Base-by-base conservation (phyloP, 345 rosid species). In the Hypericum perforatum region DNA sequence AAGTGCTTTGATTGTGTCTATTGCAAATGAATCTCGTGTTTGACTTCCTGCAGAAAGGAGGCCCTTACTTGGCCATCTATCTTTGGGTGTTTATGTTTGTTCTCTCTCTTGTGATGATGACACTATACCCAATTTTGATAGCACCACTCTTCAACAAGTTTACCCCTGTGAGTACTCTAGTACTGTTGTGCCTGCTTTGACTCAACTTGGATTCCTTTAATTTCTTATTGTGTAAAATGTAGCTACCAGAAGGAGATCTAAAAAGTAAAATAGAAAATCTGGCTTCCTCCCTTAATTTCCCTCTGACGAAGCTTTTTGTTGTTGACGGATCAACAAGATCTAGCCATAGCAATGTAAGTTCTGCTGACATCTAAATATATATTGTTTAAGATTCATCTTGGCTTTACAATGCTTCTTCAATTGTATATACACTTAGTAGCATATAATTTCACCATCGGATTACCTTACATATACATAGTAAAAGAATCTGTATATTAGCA, bases 261-360 rank as follows among this genome's bases (percentile, higher is more conserved):
- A 69, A 85, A 60, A 52, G 47, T 61, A 86, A 83, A 70, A 94
- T 94, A 49, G 95, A 94, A 81, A 76, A 78, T 48, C 95, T 94
- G 69, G 89, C 99, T 68, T 72, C 87, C 44, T 84, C 94, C 36
- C 87, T 84, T 15, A 82, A 66, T 37, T 94, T 94, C 75, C 99
- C 99, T 63, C 65, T 89, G 49, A 94, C 82, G 77, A 94, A 94
- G 74, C 76, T 94, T 75, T 94, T 84, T 62, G 95, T 89, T 52
- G 95, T 94, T 0, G 99, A 94, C 76, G 99, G 99, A 69, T 94
- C 99, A 55, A 94, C 99, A 67, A 89, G 99, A 70, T 89, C 97
- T 70, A 89, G 94, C 79, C 99, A 94, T 63, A 89, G 99, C 87
- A 94, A 94, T 84, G 99, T 94, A 72, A 82, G 97, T 22, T 22